Conservation (phyloP, 768 basidiomycete genomes). For the Lentinus brumalis region DNA sequence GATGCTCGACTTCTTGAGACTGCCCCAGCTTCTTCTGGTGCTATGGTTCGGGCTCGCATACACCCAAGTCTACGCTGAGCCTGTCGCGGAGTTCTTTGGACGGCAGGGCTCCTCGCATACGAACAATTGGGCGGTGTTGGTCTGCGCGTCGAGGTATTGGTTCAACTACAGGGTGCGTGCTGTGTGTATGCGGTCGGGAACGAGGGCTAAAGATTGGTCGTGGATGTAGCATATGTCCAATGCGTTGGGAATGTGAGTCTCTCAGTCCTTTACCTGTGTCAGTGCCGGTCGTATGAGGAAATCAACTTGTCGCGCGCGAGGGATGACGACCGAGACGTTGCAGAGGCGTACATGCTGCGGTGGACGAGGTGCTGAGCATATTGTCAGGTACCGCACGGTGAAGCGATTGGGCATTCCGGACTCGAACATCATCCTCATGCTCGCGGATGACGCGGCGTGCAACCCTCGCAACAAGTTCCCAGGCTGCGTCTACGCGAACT, state of each 20-base stretch:
- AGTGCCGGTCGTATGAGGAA: neutral
- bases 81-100: slow-evolving; percentile 15
- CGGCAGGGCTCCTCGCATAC: slow-evolving; percentile 55
- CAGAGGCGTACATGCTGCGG: too few relatives aligned
- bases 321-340: too few relatives aligned
- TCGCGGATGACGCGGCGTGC: slow-evolving; percentile 95
- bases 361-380: neutral
- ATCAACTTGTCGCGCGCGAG: neutral
- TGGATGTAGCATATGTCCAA: slow-evolving; percentile 93
- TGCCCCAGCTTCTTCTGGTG: neutral
- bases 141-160: slow-evolving; percentile 94
- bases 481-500: slow-evolving; percentile 90
- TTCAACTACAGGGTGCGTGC: slow-evolving; percentile 92
- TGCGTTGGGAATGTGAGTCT: slow-evolving; percentile 88
- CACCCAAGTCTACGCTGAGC: neutral
- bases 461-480: slow-evolving; percentile 91
- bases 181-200: neutral
- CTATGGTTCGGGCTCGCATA: slow-evolving; percentile 5
- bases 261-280: neutral
- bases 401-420: slow-evolving; percentile 98
- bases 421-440: slow-evolving; percentile 98
- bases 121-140: slow-evolving; percentile 98
- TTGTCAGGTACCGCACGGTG: slow-evolving; percentile 89
- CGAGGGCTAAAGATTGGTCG: neutral
- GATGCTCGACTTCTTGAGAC: neutral